Percentiles rank a stretch among this genome's conserved stretches.
Conservation (phyloP, 345 rosid species). For the Physaria fendleri region DNA sequence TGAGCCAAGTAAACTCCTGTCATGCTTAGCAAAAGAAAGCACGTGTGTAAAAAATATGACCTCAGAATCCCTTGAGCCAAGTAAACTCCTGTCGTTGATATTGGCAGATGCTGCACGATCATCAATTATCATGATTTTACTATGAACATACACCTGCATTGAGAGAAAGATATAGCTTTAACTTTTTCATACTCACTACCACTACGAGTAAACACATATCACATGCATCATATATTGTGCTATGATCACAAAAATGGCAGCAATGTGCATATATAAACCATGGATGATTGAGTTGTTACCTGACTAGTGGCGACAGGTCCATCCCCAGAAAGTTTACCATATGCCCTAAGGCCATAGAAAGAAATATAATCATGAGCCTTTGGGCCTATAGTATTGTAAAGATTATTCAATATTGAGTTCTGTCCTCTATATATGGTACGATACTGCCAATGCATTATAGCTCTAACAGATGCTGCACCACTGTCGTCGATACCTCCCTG, state of each 20-base stretch:
- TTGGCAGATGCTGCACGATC: constrained; percentile 77
- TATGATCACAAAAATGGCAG: constrained; percentile 6
- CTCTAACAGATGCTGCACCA: constrained; percentile 98
- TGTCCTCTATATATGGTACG: constrained; percentile 95
- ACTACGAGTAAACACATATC: not conserved
- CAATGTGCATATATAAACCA: not conserved
- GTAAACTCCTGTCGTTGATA: constrained; percentile 92
- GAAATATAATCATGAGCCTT: constrained; percentile 77
- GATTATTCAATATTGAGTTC: constrained; percentile 78
- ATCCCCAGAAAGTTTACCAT: constrained; percentile 74
- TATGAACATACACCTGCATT: constrained; percentile 87
- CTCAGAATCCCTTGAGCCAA: constrained; percentile 99
- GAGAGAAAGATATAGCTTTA: constrained; percentile 8
- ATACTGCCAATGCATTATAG: constrained; percentile 99
- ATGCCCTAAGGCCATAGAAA: constrained; percentile 87
- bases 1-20: constrained; percentile 94
- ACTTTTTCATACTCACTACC: not conserved
- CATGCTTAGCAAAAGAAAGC: constrained; percentile 30
- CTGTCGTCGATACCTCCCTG: constrained; percentile 97
- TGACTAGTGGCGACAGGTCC: constrained; percentile 94
- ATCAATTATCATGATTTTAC: constrained; percentile 90
- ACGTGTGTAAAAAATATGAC: constrained; percentile 33
- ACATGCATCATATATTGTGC: constrained; percentile 4
- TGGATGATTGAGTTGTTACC: constrained; percentile 37
- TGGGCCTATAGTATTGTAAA: constrained; percentile 64